A percentile compares a stretch with the other conserved stretches of the same genome.
These are phyloP conservation scores for Klebsormidium nitens DNA, from an alignment of 139 green algal genomes.

Conservation along the genomic window DNA sequence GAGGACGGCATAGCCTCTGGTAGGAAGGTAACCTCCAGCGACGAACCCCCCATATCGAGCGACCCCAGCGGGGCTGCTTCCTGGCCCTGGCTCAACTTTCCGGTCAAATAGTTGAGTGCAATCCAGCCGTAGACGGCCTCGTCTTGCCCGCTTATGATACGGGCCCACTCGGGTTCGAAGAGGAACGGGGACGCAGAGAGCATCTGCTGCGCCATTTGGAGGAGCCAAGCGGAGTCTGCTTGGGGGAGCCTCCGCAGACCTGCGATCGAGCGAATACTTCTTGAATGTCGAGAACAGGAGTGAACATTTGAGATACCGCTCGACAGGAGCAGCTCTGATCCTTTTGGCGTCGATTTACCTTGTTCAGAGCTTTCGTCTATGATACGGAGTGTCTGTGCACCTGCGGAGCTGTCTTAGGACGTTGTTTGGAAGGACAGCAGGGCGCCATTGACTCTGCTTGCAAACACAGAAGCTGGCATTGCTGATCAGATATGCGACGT, in stretches of 20 bases:
- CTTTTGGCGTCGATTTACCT: no score
- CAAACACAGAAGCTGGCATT: no score
- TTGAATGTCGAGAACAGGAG: no score
- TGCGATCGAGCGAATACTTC: no score
- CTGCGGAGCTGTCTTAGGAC: no score
- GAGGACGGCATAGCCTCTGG: constrained; percentile 1
- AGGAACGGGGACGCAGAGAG: constrained; percentile 44
- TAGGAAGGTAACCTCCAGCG: constrained; percentile 38
- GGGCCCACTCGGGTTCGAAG: constrained; percentile 65
- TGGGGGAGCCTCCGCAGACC: constrained; percentile 59
- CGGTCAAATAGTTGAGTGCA: constrained; percentile 23
- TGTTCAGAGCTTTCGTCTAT: no score
- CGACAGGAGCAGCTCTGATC: no score
- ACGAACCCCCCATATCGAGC: constrained; percentile 27
- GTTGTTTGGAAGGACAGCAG: no score
- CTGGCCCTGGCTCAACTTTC: constrained; percentile 2
- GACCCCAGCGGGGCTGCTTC: neutral
- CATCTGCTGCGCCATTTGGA: constrained; percentile 35
- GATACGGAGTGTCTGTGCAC: no score
- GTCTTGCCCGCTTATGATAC: constrained; percentile 68
- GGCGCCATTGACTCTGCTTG: no score
- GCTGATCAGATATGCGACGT: no score
- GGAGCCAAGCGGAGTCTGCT: constrained; percentile 34
- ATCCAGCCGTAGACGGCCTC: constrained; percentile 74
- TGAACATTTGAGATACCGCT: no score